These are phyloP conservation scores for Eimeria maxima DNA, from an alignment of 169 alveolate genomes.

Conservation along the genomic window DNA sequence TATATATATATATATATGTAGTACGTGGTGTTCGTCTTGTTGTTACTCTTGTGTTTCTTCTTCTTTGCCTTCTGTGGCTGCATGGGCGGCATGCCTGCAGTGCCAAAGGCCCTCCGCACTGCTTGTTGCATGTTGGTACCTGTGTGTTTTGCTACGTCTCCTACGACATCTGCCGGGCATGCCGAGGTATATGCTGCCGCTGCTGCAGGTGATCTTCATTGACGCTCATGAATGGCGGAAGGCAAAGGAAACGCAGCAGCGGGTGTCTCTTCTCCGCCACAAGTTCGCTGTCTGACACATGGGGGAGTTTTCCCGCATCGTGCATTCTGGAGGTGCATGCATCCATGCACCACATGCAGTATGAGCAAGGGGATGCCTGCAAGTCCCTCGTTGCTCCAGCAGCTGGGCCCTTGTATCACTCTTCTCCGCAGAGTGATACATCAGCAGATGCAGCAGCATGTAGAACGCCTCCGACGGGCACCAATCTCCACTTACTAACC, in stretches of 20 bases:
- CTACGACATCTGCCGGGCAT: background rate
- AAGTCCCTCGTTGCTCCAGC: no score
- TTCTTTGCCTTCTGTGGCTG: background rate
- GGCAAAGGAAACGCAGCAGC: slow-evolving; percentile 16
- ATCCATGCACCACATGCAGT: no score
- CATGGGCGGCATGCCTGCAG: background rate
- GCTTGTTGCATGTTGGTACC: background rate
- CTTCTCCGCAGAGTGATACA: no score
- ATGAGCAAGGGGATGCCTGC: no score
- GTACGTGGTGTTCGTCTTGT: background rate
- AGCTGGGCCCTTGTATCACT: no score
- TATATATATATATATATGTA: no score
- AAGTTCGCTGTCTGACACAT: background rate
- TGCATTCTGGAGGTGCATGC: no score
- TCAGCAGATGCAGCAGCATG: no score
- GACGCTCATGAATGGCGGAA: slow-evolving; percentile 40
- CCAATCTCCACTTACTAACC: no score
- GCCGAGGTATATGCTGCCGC: background rate
- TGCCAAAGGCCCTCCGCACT: background rate
- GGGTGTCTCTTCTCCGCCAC: background rate
- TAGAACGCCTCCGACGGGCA: no score
- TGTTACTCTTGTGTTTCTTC: background rate
- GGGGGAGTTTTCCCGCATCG: background rate
- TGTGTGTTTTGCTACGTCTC: background rate
- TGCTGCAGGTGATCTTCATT: slow-evolving; percentile 12